A percentile compares a stretch with the other conserved stretches of the same genome.
Evolutionary conservation across 176 grass and related monocot genomes (phyloP).

Genomic region (Carex cristatella): DNA sequence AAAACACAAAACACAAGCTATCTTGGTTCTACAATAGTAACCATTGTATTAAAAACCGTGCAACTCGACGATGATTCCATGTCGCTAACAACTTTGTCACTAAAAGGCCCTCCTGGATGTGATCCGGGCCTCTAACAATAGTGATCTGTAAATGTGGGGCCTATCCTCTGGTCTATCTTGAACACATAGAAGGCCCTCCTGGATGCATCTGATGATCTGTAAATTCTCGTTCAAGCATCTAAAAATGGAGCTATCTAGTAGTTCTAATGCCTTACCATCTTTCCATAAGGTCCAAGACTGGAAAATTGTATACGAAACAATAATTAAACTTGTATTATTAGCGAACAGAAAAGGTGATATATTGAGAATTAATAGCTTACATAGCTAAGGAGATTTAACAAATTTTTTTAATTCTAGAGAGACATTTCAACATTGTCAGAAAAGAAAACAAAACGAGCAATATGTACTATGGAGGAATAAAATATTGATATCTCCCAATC

Average conservation of each 20-base stretch:
- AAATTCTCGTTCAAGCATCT: constrained; percentile 7
- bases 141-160: too few species aligned
- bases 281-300: constrained; percentile 72
- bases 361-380: constrained; percentile 25
- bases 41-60: constrained; percentile 42
- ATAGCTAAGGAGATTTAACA: constrained; percentile 55
- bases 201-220: constrained; percentile 53
- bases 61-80: constrained; percentile 36
- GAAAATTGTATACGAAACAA: background rate
- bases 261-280: constrained; percentile 37
- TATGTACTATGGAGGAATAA: too few species aligned
- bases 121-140: constrained; percentile 37
- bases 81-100: constrained; percentile 26
- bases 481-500: too few species aligned
- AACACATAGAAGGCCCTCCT: constrained; percentile 69
- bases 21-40: constrained; percentile 47
- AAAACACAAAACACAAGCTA: constrained; percentile 9
- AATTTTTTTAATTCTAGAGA: too few species aligned
- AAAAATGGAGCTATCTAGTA: constrained; percentile 30
- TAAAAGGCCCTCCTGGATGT: too few species aligned
- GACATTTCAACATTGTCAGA: too few species aligned
- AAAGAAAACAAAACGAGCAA: too few species aligned
- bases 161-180: constrained; percentile 63
- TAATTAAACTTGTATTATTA: background rate
- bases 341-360: background rate